Conservation (phyloP, 2,329 filamentous ascomycete genomes). For the Pseudogymnoascus sp. region DNA sequence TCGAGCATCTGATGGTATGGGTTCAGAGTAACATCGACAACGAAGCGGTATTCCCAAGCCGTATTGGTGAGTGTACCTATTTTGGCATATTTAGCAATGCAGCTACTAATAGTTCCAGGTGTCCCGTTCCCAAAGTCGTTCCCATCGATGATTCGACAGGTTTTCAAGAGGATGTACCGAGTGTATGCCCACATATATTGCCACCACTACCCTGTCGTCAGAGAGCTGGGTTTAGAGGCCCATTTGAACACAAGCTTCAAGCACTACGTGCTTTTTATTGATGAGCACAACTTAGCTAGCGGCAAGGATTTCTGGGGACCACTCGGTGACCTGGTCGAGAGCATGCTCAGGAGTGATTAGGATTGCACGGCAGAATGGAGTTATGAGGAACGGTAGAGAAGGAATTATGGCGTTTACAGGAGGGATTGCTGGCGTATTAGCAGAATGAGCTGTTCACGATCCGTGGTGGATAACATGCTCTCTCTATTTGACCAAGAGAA, state of each 20-base stretch:
- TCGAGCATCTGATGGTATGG: constrained; percentile 96
- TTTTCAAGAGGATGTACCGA: constrained; percentile 98
- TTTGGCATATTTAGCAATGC: constrained; percentile 34
- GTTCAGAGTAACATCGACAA: constrained; percentile 94
- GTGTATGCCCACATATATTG: constrained; percentile 99
- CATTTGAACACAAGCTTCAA: constrained; percentile 99
- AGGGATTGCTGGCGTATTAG: neutral
- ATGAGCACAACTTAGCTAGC: constrained; percentile 86
- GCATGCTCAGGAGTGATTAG: constrained; percentile 83
- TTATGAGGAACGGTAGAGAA: constrained; percentile 12
- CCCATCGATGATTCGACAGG: constrained; percentile 77
- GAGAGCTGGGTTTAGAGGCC: constrained; percentile 88
- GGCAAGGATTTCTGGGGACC: constrained; percentile 98
- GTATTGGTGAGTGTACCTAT: constrained; percentile 54
- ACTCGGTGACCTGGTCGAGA: constrained; percentile 89
- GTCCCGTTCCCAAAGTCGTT: constrained; percentile 94
- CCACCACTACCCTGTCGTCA: constrained; percentile 95
- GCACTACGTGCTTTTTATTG: constrained; percentile 97
- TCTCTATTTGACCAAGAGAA: neutral
- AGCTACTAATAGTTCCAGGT: constrained; percentile 37
- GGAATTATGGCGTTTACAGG: constrained; percentile 21
- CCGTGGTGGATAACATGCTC: neutral
- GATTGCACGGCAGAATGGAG: constrained; percentile 12
- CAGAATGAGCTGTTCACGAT: neutral
- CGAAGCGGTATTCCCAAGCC: constrained; percentile 86